Evolutionary conservation across 768 basidiomycete species (phyloP).

Genomic region (Kwoniella bestiolae): DNA sequence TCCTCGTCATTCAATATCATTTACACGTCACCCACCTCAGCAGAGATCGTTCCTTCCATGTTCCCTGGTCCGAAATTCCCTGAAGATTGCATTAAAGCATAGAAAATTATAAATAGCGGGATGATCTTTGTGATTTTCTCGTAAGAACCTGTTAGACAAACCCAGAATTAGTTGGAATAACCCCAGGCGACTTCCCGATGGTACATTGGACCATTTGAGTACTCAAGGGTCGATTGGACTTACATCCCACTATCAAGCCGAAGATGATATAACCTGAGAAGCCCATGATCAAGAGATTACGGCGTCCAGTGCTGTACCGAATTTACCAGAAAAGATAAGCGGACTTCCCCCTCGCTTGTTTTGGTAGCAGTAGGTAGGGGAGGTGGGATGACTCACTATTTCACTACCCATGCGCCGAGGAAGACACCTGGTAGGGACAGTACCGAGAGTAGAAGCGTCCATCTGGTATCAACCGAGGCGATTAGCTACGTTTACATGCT

Average conservation of each 20-base stretch:
- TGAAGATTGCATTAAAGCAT: slow-evolving; percentile 68
- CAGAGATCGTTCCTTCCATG: slow-evolving; percentile 57
- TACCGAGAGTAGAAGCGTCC: slow-evolving; percentile 31
- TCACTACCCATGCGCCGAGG: slow-evolving; percentile 60
- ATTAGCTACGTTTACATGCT: no score
- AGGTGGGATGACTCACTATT: slow-evolving; percentile 56
- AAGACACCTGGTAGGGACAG: slow-evolving; percentile 63
- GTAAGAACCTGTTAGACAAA: slow-evolving; percentile 58
- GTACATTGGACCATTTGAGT: not conserved
- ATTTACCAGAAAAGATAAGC: not conserved
- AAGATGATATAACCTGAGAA: slow-evolving; percentile 70
- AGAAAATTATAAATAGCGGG: slow-evolving; percentile 72
- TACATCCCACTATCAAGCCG: slow-evolving; percentile 41
- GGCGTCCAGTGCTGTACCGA: slow-evolving; percentile 29
- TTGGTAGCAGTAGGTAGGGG: not conserved
- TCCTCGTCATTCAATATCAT: not conserved
- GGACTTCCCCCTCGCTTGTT: not conserved
- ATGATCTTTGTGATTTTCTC: slow-evolving; percentile 68
- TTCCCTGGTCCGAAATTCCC: slow-evolving; percentile 77
- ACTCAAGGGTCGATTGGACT: slow-evolving; percentile 2
- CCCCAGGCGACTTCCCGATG: not conserved
- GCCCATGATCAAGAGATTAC: slow-evolving; percentile 59
- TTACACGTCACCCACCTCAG: slow-evolving; percentile 23
- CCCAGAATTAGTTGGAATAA: not conserved
- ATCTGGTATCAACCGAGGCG: no score